A percentile compares a stretch with the other conserved stretches of the same genome.
Conservation (phyloP, 805 yeast genomes). For the Zygosaccharomyces lentus region DNA sequence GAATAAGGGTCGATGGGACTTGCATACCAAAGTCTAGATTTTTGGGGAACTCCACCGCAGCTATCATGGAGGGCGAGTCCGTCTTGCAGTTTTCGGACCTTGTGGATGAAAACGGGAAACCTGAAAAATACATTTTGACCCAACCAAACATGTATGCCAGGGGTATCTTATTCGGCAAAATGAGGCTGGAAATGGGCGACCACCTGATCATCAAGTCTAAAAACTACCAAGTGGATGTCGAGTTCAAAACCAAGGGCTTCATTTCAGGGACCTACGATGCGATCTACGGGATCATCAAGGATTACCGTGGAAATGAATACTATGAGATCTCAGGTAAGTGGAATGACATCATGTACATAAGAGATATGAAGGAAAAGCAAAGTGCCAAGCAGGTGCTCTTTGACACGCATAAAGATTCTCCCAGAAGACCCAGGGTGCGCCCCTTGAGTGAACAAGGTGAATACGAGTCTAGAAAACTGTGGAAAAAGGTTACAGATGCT, state of each 20-base stretch:
- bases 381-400: slow-evolving; percentile 50
- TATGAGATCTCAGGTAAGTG: slow-evolving; percentile 84
- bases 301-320: slow-evolving; percentile 48
- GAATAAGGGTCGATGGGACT: slow-evolving; percentile 83
- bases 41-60: slow-evolving; percentile 93
- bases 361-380: slow-evolving; percentile 43
- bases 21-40: slow-evolving; percentile 84
- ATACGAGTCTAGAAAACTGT: slow-evolving; percentile 74
- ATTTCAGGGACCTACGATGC: slow-evolving; percentile 90
- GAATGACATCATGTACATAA: slow-evolving; percentile 79
- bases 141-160: slow-evolving; percentile 96
- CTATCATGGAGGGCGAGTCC: slow-evolving; percentile 91
- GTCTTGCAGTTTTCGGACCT: slow-evolving; percentile 63
- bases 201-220: slow-evolving; percentile 73
- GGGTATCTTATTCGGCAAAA: slow-evolving; percentile 85
- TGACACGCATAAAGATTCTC: slow-evolving; percentile 54
- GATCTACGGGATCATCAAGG: slow-evolving; percentile 68
- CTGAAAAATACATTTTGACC: slow-evolving; percentile 76
- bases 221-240: slow-evolving; percentile 68
- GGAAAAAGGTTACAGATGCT: slow-evolving; percentile 81
- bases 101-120: slow-evolving; percentile 41
- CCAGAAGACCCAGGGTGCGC: slow-evolving; percentile 64
- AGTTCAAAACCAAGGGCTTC: slow-evolving; percentile 92
- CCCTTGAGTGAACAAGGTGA: slow-evolving; percentile 76
- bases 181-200: slow-evolving; percentile 90